Evolutionary conservation across 2,329 filamentous ascomycete species (phyloP), one percentile per base, ranked within the genome.

Genomic region (Alternaria sp.): DNA sequence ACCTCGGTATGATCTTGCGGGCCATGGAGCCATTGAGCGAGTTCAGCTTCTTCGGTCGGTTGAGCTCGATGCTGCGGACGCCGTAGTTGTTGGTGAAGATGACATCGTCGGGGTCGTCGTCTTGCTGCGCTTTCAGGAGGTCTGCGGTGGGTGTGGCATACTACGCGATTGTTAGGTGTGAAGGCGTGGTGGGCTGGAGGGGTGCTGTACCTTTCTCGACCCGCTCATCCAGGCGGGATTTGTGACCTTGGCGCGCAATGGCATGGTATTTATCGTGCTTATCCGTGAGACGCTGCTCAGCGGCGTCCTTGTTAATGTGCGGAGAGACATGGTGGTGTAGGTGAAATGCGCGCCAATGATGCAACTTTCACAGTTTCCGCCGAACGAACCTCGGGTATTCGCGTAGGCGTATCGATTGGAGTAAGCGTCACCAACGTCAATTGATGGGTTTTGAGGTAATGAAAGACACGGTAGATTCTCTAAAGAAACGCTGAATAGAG

Each of bases 1-100:
- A 81, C 61, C 96, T 88, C 21, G 95, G 94, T 50, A 94, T 84
- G 73, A 99, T 98, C 84, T 99, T 98, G 74, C 92, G 89, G 67
- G 91, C 92, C 96, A 99, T 99, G 61, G 94, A 97, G 56, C 87
- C 92, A 80, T 96, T 94, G 71, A 99, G 88, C 25, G 95, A 92
- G 82, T 99, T 98, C 79, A 94, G 87, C 84, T 97, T 97, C 77
- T 88, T 86, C 6, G 95, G 96, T 63, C 96, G 90, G 84, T 99
- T 99, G 71, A 99, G 91, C 83, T 97, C 92, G 76, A 99, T 90
- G 71, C 91, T 94, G 67, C 96, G 92, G 55, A 98, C 87, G 68
- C 96, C 96, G 81, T 96, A 97, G 73, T 91, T 87, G 77, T 89
- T 93, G 81, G 89, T 89, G 86, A 99, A 99, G 64, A 97, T 85